Evolutionary conservation across 441 rosid species (phyloP).

Genomic region (Brassica balearica): DNA sequence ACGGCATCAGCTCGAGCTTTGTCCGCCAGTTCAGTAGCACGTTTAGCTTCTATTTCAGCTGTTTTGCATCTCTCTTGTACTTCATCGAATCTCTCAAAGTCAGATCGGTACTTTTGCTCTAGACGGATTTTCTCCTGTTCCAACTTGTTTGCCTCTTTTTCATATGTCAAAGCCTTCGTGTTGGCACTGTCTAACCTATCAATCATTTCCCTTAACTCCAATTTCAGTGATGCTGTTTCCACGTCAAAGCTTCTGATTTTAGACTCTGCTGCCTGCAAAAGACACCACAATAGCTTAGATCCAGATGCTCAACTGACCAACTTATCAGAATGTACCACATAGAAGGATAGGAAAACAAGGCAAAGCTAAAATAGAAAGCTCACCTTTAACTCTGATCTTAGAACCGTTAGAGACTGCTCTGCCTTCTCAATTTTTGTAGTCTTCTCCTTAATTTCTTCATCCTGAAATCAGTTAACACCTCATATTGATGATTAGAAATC

Average conservation of each 20-base stretch:
- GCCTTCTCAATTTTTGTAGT: conserved; percentile 73
- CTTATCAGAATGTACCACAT: conserved; percentile 8
- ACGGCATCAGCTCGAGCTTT: conserved; percentile 86
- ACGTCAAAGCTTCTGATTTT: conserved; percentile 76
- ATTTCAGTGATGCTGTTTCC: conserved; percentile 69
- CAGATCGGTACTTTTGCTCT: conserved; percentile 83
- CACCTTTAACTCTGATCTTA: conserved; percentile 90
- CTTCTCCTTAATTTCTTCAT: conserved; percentile 80
- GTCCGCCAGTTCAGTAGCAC: conserved; percentile 89
- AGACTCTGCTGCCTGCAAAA: conserved; percentile 90
- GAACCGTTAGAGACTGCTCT: conserved; percentile 79
- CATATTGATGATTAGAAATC: conserved; percentile 17
- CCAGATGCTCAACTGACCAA: conserved; percentile 11
- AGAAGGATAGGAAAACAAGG: neutral
- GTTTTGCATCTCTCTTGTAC: conserved; percentile 77
- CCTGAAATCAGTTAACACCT: conserved; percentile 59
- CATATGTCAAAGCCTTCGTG: conserved; percentile 77
- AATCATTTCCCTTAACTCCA: conserved; percentile 61
- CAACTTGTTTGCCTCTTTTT: conserved; percentile 76
- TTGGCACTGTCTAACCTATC: conserved; percentile 77
- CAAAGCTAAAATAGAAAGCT: conserved; percentile 34
- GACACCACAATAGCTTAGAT: conserved; percentile 34
- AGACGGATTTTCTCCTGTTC: conserved; percentile 91
- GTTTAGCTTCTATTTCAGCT: conserved; percentile 91
- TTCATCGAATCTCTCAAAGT: conserved; percentile 86